phyloP scores from a whole-genome alignment of 805 yeast species.

The Metschnikowia anglica region DNA sequence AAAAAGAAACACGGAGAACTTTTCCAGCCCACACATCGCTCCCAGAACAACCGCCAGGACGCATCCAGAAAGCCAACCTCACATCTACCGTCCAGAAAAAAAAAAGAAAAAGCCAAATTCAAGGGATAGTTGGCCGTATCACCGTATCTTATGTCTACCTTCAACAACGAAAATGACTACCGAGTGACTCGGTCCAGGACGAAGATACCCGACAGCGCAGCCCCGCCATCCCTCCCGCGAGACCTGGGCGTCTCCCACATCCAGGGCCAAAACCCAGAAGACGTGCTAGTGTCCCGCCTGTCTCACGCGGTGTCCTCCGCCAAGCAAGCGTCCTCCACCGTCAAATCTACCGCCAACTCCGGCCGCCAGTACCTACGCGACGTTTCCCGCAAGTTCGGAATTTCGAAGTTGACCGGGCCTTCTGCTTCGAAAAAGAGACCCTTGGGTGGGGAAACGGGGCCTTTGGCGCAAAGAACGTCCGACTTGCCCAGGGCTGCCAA shows the following conservation, averaged over 20 bases:
- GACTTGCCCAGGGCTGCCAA: slow-evolving; percentile 8
- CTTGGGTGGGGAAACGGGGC: slow-evolving; percentile 32
- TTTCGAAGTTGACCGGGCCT: slow-evolving; percentile 9
- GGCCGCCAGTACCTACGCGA: slow-evolving; percentile 33
- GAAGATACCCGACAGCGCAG: slow-evolving; percentile 3
- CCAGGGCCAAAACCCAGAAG: no score
- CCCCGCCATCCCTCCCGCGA: neutral
- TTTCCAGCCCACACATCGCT: no score
- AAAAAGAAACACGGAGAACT: no score
- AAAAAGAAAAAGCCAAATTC: neutral
- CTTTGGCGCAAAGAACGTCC: slow-evolving; percentile 25
- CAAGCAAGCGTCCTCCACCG: neutral
- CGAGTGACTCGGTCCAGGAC: slow-evolving; percentile 32
- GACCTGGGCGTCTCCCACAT: neutral
- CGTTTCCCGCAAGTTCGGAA: slow-evolving; percentile 38
- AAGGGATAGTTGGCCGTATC: no score
- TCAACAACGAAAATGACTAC: slow-evolving; percentile 43
- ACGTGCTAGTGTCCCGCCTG: slow-evolving; percentile 1
- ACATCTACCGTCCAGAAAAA: no score
- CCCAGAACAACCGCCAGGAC: no score
- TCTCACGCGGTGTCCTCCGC: neutral
- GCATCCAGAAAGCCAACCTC: no score
- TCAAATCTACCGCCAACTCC: slow-evolving; percentile 1
- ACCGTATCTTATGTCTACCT: slow-evolving; percentile 16
- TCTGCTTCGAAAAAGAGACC: slow-evolving; percentile 29